Conservation (phyloP, 495 filamentous ascomycete species). For the Haplographium delicatum region DNA sequence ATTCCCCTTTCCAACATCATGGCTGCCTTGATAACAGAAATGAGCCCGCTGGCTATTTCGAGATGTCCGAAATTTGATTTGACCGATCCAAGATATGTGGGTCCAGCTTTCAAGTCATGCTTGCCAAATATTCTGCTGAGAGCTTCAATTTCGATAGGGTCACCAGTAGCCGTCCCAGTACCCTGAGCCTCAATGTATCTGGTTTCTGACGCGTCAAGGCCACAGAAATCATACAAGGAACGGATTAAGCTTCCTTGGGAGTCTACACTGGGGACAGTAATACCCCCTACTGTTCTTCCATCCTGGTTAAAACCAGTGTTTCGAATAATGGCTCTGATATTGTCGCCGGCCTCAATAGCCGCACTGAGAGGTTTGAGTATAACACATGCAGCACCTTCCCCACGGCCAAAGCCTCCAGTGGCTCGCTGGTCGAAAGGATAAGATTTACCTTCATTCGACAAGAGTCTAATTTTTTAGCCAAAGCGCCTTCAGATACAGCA, state of each 20-base stretch:
- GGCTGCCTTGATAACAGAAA: no score
- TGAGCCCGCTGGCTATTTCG: no score
- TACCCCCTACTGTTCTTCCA: constrained; percentile 43
- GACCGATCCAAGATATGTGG: no score
- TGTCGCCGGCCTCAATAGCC: constrained; percentile 48
- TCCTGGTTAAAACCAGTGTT: constrained; percentile 52
- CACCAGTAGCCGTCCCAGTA: background rate
- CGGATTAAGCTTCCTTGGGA: constrained; percentile 54
- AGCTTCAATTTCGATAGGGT: background rate
- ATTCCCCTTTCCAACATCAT: no score
- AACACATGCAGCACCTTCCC: constrained; percentile 55
- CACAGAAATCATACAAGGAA: constrained; percentile 41
- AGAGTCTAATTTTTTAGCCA: no score
- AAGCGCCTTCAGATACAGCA: no score
- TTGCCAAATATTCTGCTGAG: no score
- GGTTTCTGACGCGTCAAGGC: constrained; percentile 4
- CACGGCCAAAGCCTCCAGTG: no score
- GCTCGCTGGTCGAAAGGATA: no score
- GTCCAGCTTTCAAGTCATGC: no score
- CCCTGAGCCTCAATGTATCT: constrained; percentile 18
- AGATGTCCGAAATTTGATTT: no score
- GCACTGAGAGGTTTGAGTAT: constrained; percentile 54
- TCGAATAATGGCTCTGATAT: constrained; percentile 55
- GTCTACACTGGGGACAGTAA: constrained; percentile 51
- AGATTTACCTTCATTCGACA: no score